Evolutionary conservation across 1,284 basidiomycete species (phyloP), one percentile per base, ranked within the genome.

Genomic region (Malassezia brasiliensis): DNA sequence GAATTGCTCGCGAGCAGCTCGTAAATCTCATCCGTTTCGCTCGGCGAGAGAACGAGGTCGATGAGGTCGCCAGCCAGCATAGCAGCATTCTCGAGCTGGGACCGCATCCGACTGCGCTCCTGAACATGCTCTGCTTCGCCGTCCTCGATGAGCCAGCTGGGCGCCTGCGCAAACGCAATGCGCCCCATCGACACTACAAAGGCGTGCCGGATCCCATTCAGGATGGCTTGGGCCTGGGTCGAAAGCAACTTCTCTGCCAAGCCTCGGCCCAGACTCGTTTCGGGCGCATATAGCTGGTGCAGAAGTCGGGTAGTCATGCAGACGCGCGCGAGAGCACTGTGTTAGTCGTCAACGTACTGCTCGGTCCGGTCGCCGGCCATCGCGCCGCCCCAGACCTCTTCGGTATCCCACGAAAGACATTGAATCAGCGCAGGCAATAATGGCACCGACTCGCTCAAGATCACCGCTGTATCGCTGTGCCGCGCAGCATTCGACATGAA

Each of bases 181-280:
- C 67, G 56, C 5, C 53, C 57, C 10, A 71, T 46, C 1, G 65
- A 56, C 3, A 69, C 63, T 35, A 69, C 50, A 37, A 67, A 71
- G 14, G 61, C 65, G 50, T 67, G 63, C 10, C 61, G 61, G 28
- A 71, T 63, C 14, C 68, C 68, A 49, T 71, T 69, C 35, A 69
- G 54, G 55, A 66, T 61, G 25, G 58, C 59, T 36, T 69, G 67
- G 7, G 59, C 59, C 47, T 64, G 62, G 2, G 62, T 62, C 12
- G 59, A 58, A 10, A 63, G 52, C 9, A 69, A 49, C 37, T 67
- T 66, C n/a, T 60, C 44, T 1, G 62, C 60, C 4, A 68, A 46
- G 28, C 22, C 28, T 15, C 50, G 50, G 3, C 42, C 19, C 5
- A 49, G 34, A 3, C 25, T 31, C 12, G 45, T 49, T 11, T 52